Base-by-base conservation (phyloP, 2,329 filamentous ascomycete species). In the Purpureocillium takamizusanense region DNA sequence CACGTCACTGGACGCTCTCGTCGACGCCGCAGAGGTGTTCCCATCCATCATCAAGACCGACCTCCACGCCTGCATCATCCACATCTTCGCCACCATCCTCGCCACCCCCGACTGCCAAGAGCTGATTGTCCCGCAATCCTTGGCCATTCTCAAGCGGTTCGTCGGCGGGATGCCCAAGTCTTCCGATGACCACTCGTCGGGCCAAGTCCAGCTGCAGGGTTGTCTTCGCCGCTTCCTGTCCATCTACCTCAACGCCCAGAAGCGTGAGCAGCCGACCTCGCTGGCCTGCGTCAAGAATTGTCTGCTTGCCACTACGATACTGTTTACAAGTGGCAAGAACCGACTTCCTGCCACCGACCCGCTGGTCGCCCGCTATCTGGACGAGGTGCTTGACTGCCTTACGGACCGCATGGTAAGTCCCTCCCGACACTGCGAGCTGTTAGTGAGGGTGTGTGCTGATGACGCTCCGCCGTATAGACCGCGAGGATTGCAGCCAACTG, bases 11-110 rank as follows among this genome's bases (percentile, higher is more conserved):
- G 84, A 89, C 42, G 86, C 92, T 2, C 76, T 98, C 2, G 92
- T 97, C 4, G 87, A 97, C 54, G 89, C 92, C 1, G 89, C 92
- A 7, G 86, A 94, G 44, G 88, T 97, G 13, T 98, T 98, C 62
- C 94, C 94, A 0, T 80, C 86, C 2, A 89, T 98, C 51, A 98
- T 98, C 67, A 92, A 92, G 56, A 90, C 88, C 9, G 92, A 98
- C 57, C 72, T 98, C 7, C 88, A 97, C 55, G 90, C 92, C 30
- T 97, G 90, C 54, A 95, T 97, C 48, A 76, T 98, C 36, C 89
- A 98, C 65, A 95, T 97, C 39, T 95, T 97, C 55, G 84, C 86
- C 38, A 95, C 88, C 1, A 92, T 95, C 41, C 74, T 98, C 11
- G 84, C 86, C 12, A 95, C 88, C 1, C 83, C 86, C 1, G 54